These are phyloP conservation scores for Candida caryicola DNA, from an alignment of 805 yeast species.

Conservation along the genomic window DNA sequence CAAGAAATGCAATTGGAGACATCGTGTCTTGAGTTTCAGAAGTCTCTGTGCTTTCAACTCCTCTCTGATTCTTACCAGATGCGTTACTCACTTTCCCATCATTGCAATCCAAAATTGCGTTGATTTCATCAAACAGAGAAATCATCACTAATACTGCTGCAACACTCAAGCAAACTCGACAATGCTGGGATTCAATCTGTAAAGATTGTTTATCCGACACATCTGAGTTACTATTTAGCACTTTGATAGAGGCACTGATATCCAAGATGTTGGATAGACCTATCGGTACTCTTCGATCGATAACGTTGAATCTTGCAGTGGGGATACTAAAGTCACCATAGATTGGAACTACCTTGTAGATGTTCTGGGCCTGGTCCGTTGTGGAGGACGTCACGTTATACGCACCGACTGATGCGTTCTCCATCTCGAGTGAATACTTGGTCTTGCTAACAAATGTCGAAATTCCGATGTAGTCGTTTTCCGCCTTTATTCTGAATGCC, in stretches of 20 bases:
- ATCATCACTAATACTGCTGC: slow-evolving; percentile 41
- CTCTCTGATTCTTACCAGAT: neutral
- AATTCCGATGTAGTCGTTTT: slow-evolving; percentile 36
- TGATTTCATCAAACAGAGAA: slow-evolving; percentile 27
- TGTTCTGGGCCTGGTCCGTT: slow-evolving; percentile 1
- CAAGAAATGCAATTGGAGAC: slow-evolving; percentile 5
- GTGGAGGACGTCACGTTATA: slow-evolving; percentile 21
- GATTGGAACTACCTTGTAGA: slow-evolving; percentile 20
- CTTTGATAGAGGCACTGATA: slow-evolving; percentile 42
- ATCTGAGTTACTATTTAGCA: slow-evolving; percentile 35
- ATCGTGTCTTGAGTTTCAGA: neutral
- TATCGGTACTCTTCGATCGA: slow-evolving; percentile 36
- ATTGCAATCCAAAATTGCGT: neutral
- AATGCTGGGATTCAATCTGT: slow-evolving; percentile 57
- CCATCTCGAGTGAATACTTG: slow-evolving; percentile 35
- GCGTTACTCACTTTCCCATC: neutral
- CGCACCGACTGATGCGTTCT: slow-evolving; percentile 23
- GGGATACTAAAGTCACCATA: slow-evolving; percentile 43
- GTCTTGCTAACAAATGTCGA: slow-evolving; percentile 31
- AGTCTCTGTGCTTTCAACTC: neutral
- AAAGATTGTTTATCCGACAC: slow-evolving; percentile 38
- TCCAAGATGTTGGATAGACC: slow-evolving; percentile 45
- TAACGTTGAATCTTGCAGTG: slow-evolving; percentile 38
- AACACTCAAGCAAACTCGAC: slow-evolving; percentile 58
- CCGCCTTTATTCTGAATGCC: slow-evolving; percentile 22